Evolutionary conservation across 352 stramenopile species (phyloP).

Genomic region (Blastocystis sp.): DNA sequence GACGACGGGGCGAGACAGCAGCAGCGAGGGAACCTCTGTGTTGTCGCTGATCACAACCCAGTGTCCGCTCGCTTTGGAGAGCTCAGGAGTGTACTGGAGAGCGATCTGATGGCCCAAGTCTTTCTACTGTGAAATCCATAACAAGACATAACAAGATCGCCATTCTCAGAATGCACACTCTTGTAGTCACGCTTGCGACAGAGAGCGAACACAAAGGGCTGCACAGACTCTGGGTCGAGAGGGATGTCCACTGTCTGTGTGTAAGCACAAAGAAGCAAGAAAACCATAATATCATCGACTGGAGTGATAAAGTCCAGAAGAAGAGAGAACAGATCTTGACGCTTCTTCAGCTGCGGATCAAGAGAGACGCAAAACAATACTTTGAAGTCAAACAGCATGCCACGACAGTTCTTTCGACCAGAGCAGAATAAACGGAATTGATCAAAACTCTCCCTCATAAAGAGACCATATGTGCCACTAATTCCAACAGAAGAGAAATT

Average conservation of each 20-base stretch:
- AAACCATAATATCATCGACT: constrained; percentile 45
- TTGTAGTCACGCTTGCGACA: constrained; percentile 44
- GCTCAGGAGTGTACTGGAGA: constrained; percentile 37
- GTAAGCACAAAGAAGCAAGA: not conserved
- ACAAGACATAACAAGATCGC: not conserved
- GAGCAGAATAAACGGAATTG: constrained; percentile 47
- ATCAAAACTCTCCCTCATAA: constrained; percentile 50
- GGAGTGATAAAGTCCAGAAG: constrained; percentile 51
- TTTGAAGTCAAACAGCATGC: constrained; percentile 45
- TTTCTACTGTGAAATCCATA: not conserved
- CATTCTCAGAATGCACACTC: constrained; percentile 14
- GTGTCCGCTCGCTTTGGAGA: constrained; percentile 33
- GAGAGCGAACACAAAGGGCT: constrained; percentile 42
- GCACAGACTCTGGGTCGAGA: not conserved
- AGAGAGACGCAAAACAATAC: not conserved
- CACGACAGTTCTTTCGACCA: constrained; percentile 11
- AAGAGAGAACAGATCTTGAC: constrained; percentile 51
- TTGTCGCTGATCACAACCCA: constrained; percentile 44
- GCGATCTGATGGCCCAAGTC: not conserved
- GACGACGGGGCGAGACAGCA: not conserved
- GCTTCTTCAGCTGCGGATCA: constrained; percentile 27
- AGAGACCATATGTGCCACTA: constrained; percentile 36
- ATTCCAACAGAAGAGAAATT: constrained; percentile 38
- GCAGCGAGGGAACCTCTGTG: not conserved
- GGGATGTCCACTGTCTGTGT: constrained; percentile 35